Conservation (phyloP, 2,329 filamentous ascomycete genomes). For the Colletotrichum sp. region DNA sequence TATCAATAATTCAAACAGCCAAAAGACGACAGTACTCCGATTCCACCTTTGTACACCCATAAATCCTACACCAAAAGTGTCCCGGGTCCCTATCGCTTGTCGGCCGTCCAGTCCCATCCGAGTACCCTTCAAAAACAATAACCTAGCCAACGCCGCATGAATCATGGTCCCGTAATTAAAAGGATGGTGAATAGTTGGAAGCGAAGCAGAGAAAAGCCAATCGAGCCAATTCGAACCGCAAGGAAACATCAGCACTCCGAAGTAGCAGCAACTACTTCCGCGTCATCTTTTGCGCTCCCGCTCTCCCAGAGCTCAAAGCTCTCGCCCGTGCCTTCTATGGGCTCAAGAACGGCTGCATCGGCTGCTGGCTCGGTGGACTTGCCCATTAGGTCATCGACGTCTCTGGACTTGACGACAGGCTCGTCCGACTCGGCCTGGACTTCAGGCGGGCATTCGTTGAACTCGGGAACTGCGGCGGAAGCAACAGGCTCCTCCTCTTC, state of each 20-base stretch:
- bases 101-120: not conserved
- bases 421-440: constrained; percentile 24
- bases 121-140: not conserved
- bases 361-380: constrained; percentile 39
- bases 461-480: not conserved
- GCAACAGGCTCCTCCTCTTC: constrained; percentile 32
- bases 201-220: not conserved
- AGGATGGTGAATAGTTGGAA: constrained; percentile 20
- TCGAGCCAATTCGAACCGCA: not conserved
- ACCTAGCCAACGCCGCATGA: constrained; percentile 15
- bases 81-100: not conserved
- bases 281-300: constrained; percentile 65
- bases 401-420: constrained; percentile 22
- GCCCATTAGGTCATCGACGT: constrained; percentile 41
- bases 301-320: constrained; percentile 75
- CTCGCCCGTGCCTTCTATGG: constrained; percentile 63
- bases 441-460: constrained; percentile 30
- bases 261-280: constrained; percentile 30
- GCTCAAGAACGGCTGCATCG: constrained; percentile 53
- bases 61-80: not conserved
- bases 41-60: constrained; percentile 1
- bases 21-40: constrained; percentile 8
- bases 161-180: constrained; percentile 18
- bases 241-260: constrained; percentile 27
- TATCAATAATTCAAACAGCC: constrained; percentile 1